phyloP scores from a whole-genome alignment of 441 rosid species.

The Gossypium schwendimanii region DNA sequence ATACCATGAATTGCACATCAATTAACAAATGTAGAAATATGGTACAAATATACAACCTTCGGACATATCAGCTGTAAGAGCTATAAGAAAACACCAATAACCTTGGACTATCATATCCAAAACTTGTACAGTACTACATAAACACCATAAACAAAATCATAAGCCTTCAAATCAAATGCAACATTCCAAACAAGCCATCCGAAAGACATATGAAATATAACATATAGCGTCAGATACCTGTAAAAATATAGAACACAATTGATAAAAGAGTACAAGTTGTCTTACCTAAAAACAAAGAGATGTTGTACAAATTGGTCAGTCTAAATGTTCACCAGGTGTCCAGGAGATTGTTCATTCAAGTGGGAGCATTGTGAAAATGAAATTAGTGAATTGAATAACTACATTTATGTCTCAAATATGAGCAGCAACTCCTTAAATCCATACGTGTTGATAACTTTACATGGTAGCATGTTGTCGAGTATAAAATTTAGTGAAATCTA shows the following conservation, averaged over 20 bases:
- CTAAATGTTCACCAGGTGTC: conserved; percentile 19
- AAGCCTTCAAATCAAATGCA: conserved; percentile 22
- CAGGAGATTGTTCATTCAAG: conserved; percentile 16
- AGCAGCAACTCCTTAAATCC: conserved; percentile 14
- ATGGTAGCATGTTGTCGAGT: conserved; percentile 38
- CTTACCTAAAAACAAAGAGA: conserved; percentile 28
- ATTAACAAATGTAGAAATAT: conserved; percentile 24
- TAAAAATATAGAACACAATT: neutral
- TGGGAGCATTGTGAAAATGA: neutral
- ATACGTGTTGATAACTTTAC: conserved; percentile 20
- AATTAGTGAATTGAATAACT: conserved; percentile 11
- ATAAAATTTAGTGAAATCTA: conserved; percentile 86
- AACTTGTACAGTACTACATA: conserved; percentile 17
- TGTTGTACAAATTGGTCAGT: conserved; percentile 17
- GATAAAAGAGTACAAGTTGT: neutral
- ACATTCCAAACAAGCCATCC: conserved; percentile 27
- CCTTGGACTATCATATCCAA: conserved; percentile 23
- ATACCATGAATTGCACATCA: conserved; percentile 20
- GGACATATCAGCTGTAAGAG: conserved; percentile 13
- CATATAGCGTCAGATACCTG: conserved; percentile 9
- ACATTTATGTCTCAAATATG: conserved; percentile 1
- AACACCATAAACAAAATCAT: conserved; percentile 20
- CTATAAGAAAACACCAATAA: conserved; percentile 18
- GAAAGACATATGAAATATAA: conserved; percentile 31
- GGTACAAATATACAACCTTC: conserved; percentile 26